phyloP scores from a whole-genome alignment of 2,329 filamentous ascomycete genomes.

The Botrytis hyacinthi region DNA sequence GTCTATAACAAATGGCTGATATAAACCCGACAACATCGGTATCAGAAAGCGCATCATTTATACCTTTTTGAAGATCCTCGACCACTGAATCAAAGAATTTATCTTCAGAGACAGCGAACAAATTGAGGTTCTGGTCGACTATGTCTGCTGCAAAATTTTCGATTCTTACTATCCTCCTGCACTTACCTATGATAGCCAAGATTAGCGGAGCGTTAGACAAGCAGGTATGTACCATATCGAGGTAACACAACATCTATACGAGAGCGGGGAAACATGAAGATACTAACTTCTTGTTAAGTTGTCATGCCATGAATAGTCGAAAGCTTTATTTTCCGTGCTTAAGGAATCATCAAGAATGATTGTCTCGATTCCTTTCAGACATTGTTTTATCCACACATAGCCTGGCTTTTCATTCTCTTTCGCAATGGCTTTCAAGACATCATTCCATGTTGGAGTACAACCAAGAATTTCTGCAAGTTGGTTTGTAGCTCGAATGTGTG shows the following conservation, averaged over 20 bases:
- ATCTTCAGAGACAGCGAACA: conserved; percentile 37
- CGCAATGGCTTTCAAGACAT: conserved; percentile 41
- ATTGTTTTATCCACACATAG: conserved; percentile 58
- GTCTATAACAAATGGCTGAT: conserved; percentile 78
- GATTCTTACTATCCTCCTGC: conserved; percentile 74
- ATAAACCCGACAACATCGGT: conserved; percentile 76
- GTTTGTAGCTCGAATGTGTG: conserved; percentile 67
- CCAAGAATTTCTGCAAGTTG: conserved; percentile 65
- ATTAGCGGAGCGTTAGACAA: background rate
- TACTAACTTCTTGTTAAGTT: conserved; percentile 54
- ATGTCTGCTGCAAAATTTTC: conserved; percentile 68
- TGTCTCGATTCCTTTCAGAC: conserved; percentile 69
- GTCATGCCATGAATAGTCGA: conserved; percentile 64
- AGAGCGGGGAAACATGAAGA: background rate
- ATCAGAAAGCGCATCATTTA: conserved; percentile 59
- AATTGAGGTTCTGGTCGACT: conserved; percentile 47
- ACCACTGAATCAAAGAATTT: conserved; percentile 43
- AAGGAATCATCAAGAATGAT: conserved; percentile 79
- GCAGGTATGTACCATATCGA: background rate
- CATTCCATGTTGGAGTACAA: conserved; percentile 62
- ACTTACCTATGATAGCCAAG: conserved; percentile 40
- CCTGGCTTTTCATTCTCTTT: conserved; percentile 36
- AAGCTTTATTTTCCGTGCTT: conserved; percentile 52
- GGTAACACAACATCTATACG: conserved; percentile 9
- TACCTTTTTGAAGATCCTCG: conserved; percentile 44